Conservation (phyloP, 495 filamentous ascomycete species). For the Aspergillus olivimuriae region DNA sequence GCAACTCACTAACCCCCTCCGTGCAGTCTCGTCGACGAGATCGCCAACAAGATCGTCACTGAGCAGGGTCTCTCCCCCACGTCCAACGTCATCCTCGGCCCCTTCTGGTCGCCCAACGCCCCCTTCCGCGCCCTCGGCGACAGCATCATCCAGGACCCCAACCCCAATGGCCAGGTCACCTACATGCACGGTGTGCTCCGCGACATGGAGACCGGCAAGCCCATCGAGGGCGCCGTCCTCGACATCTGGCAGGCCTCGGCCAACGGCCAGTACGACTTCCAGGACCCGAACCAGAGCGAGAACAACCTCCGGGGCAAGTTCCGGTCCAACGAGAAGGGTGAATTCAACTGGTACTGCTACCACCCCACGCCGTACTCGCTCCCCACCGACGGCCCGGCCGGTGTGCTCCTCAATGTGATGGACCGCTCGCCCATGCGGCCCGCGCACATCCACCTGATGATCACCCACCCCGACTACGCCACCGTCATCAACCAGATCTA, state of each 20-base stretch:
- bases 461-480: constrained; percentile 43
- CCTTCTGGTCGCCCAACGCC: constrained; percentile 82
- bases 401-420: constrained; percentile 60
- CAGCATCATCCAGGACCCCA: constrained; percentile 62
- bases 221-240: constrained; percentile 63
- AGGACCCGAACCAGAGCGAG: constrained; percentile 69
- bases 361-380: constrained; percentile 76
- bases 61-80: constrained; percentile 66
- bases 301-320: constrained; percentile 86
- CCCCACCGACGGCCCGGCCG: constrained; percentile 69
- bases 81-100: constrained; percentile 76
- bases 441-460: constrained; percentile 46
- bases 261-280: constrained; percentile 88
- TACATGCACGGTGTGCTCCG: constrained; percentile 70
- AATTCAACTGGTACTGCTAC: constrained; percentile 77
- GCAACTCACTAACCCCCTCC: neutral
- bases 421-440: constrained; percentile 57
- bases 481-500: constrained; percentile 60
- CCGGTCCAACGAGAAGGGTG: constrained; percentile 65
- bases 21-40: constrained; percentile 69
- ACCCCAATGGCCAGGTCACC: constrained; percentile 56
- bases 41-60: constrained; percentile 72
- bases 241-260: constrained; percentile 83
- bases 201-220: constrained; percentile 66
- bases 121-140: constrained; percentile 68